Evolutionary conservation across 2,329 filamentous ascomycete genomes (phyloP), one percentile per base, ranked within the genome.

Genomic region (Phymatotrichopsis omnivora): DNA sequence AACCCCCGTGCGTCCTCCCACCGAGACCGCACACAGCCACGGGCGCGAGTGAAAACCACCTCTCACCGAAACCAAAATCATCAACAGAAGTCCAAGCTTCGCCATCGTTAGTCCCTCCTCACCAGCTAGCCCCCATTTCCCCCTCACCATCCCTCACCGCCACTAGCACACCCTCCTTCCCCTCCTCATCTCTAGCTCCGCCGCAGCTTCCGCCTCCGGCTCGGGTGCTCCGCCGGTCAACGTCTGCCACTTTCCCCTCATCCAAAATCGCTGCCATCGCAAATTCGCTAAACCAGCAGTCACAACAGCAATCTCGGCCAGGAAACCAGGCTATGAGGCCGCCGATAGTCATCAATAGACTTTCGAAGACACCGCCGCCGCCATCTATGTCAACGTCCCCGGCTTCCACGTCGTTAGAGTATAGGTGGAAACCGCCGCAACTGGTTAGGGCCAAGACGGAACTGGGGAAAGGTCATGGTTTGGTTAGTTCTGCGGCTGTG

Each of bases 211-310:
- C 48, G 6, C 27, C 10, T n/a, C 27, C 10, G 27, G n/a, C 10
- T 30, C 37, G 47, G 16, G 42, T 47, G 23, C 36, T 50, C 16
- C 39, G 47, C 25, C 37, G 46, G 27, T 46, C 49, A 10, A 29
- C 40, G 23, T 52, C 49, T 32, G 46, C 49, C 12, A 45, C 49
- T 29, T 49, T 41, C 16, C 35, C 47, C 29, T 45, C 48, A 20
- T 51, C 48, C 14, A 46, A 32, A 38, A 45, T 51, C 20, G 48
- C 48, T 22, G 36, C 35, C 29, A 51, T 51, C 36, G 48, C 48
- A 31, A 42, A 34, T 41, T 45, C 40, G 30, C 45, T 51, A 51
- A 51, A 48, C 28, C 48, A 45, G 31, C 45, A 51, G 45, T 44
- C 49, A 36, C 42, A 51, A 41, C 12, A 38, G 23, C 10, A 47